Evolutionary conservation across 495 filamentous ascomycete genomes (phyloP).

Genomic region (Tuber umbilicatum): DNA sequence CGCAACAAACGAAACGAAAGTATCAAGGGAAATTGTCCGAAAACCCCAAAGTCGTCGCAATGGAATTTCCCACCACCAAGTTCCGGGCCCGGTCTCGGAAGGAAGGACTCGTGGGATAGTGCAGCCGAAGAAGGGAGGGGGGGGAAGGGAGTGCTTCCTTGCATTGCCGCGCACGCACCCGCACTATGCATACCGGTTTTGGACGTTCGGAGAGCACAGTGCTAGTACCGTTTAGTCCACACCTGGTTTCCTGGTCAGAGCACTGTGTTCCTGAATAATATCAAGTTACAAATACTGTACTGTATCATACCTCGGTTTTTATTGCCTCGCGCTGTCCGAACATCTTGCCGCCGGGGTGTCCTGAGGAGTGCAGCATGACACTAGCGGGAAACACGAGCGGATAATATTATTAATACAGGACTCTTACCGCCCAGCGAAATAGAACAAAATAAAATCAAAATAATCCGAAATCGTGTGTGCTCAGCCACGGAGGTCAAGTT

Average conservation of each 20-base stretch:
- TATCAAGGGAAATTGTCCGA: not conserved
- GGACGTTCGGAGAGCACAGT: not conserved
- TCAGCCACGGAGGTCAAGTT: too few relatives aligned
- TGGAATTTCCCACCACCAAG: not conserved
- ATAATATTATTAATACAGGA: too few relatives aligned
- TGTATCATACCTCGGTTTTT: not conserved
- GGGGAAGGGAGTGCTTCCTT: not conserved
- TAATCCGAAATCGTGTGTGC: too few relatives aligned
- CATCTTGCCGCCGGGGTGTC: not conserved
- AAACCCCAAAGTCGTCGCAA: not conserved
- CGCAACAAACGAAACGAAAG: not conserved
- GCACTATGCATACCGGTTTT: not conserved
- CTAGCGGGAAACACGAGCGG: not conserved
- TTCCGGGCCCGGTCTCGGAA: not conserved
- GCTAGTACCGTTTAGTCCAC: not conserved
- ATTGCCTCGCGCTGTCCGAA: not conserved
- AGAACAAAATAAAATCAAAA: not conserved
- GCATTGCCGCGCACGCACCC: not conserved
- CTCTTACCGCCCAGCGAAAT: too few relatives aligned
- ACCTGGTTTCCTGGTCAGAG: not conserved
- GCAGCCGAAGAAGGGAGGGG: not conserved
- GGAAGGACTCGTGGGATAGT: not conserved
- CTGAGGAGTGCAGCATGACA: too few relatives aligned
- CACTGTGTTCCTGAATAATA: not conserved
- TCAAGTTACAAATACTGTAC: too few relatives aligned